Conservation (phyloP, 2,329 filamentous ascomycete species). For the Septoria petroselini region DNA sequence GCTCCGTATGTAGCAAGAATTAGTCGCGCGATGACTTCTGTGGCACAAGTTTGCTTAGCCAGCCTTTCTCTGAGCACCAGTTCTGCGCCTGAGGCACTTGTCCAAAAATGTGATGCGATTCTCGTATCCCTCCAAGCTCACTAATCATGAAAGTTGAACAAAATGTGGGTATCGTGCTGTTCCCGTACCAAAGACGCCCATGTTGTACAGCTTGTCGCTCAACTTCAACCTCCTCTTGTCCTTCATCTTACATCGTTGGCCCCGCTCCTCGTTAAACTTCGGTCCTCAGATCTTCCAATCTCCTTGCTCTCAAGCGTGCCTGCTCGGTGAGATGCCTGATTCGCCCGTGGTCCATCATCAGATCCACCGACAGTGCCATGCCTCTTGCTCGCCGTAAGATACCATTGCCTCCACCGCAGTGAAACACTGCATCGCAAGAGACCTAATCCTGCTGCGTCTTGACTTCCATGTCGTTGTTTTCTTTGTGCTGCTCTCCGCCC, state of each 20-base stretch:
- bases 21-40: too few relatives aligned
- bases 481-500: conserved; percentile 12
- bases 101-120: too few relatives aligned
- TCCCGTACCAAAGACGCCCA: neutral
- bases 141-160: neutral
- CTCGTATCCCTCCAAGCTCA: neutral
- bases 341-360: conserved; percentile 1
- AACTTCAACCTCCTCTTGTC: neutral
- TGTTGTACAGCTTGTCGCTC: neutral
- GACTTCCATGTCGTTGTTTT: conserved; percentile 1
- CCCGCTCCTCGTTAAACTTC: neutral
- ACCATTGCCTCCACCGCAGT: neutral
- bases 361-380: conserved; percentile 4
- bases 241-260: neutral
- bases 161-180: neutral
- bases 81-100: too few relatives aligned
- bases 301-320: conserved; percentile 1
- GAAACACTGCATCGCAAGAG: conserved; percentile 8
- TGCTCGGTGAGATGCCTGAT: conserved; percentile 3
- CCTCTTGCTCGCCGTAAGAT: neutral
- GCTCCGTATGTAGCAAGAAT: too few relatives aligned
- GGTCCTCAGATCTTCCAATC: conserved; percentile 1
- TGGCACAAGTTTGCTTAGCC: too few relatives aligned
- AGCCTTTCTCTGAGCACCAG: too few relatives aligned
- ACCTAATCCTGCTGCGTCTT: conserved; percentile 19